Conservation (phyloP, 495 filamentous ascomycete genomes). For the Talaromyces thailandensis region DNA sequence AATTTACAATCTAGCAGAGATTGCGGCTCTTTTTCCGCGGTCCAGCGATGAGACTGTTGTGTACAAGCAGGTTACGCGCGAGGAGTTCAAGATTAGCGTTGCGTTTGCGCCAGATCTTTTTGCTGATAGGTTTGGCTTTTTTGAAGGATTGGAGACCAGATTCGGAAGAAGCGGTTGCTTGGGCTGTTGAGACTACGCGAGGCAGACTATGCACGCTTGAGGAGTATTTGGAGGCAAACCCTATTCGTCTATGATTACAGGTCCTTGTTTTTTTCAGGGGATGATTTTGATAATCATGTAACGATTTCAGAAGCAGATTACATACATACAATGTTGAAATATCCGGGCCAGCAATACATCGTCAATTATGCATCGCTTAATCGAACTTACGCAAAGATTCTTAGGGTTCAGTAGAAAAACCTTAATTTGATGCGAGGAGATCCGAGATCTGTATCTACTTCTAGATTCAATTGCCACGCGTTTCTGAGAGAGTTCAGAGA, state of each 20-base stretch:
- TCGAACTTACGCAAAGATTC: too few species aligned
- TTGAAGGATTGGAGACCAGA: neutral
- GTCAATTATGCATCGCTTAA: too few species aligned
- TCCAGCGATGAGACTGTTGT: neutral
- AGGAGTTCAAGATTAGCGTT: neutral
- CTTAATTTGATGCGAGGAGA: too few species aligned
- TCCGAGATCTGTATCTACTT: too few species aligned
- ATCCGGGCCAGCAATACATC: too few species aligned
- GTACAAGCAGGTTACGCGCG: neutral
- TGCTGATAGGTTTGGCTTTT: neutral
- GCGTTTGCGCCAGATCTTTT: neutral
- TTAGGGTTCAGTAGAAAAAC: too few species aligned
- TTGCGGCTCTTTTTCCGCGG: neutral
- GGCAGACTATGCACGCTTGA: neutral
- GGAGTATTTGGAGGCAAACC: neutral
- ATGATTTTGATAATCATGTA: neutral
- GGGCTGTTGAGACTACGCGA: neutral
- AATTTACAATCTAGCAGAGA: neutral
- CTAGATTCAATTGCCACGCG: neutral
- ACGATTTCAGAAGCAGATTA: neutral
- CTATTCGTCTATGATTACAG: neutral
- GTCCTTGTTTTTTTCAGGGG: neutral
- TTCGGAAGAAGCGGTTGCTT: neutral
- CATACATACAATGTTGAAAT: too few species aligned
- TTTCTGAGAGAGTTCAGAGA: neutral